Percentiles rank a stretch among this genome's conserved stretches.
phyloP scores from a whole-genome alignment of 2,329 filamentous ascomycete species.

The Celoporthe dispersa region DNA sequence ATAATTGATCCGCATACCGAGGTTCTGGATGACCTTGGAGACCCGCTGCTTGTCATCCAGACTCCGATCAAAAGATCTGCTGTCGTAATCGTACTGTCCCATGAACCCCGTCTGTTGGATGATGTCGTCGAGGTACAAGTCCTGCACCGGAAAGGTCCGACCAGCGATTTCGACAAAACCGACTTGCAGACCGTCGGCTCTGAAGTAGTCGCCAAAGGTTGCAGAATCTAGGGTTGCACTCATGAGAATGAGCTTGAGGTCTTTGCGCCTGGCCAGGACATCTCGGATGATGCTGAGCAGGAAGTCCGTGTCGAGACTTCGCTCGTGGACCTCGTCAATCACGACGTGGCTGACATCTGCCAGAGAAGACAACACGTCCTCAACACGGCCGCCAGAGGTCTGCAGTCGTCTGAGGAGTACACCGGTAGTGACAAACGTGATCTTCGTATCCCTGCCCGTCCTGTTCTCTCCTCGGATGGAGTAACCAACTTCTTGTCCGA shows the following conservation, averaged over 20 bases:
- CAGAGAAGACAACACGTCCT: constrained; percentile 80
- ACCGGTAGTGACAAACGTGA: constrained; percentile 95
- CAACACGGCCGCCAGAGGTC: constrained; percentile 78
- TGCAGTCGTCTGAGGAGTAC: constrained; percentile 90
- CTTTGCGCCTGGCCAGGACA: constrained; percentile 73
- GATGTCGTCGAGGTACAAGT: constrained; percentile 89
- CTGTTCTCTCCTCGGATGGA: constrained; percentile 90
- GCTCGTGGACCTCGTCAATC: constrained; percentile 95
- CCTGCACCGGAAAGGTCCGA: constrained; percentile 85
- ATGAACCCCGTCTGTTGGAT: constrained; percentile 76
- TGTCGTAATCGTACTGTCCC: constrained; percentile 50
- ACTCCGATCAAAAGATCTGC: constrained; percentile 53
- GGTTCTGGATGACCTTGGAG: constrained; percentile 70
- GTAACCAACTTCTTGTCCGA: constrained; percentile 91
- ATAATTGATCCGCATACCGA: constrained; percentile 90
- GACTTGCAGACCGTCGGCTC: constrained; percentile 67
- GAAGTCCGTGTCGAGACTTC: constrained; percentile 94
- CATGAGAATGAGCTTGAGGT: constrained; percentile 93
- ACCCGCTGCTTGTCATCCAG: constrained; percentile 41
- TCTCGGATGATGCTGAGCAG: constrained; percentile 85
- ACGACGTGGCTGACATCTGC: constrained; percentile 93
- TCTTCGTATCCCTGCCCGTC: constrained; percentile 74
- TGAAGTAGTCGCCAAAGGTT: constrained; percentile 85
- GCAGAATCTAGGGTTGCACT: constrained; percentile 91
- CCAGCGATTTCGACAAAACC: constrained; percentile 86